Evolutionary conservation across 1,284 basidiomycete species (phyloP), one percentile per base, ranked within the genome.

Genomic region (Omphalotus olearius): DNA sequence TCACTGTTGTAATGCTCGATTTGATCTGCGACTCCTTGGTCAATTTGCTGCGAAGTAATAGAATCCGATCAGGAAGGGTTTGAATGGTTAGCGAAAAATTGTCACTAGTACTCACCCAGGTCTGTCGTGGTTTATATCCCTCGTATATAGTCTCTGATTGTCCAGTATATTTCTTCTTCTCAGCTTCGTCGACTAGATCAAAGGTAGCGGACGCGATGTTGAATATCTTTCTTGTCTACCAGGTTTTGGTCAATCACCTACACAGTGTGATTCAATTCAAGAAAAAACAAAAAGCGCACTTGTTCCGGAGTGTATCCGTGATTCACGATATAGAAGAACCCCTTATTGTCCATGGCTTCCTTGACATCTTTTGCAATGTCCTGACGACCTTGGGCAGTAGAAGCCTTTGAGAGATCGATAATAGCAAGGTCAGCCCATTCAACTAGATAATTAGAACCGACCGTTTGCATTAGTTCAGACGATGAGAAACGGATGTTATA

Each of bases 261-360:
- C 2, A 42, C 5, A 35, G 7, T 6, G 23, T 18, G 9, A 11
- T 18, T 13, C 17, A 45, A 4, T 26, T 13, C 10, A 23, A 17
- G 9, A 17, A 9, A 28, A 20, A 11, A 35, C 30, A 4, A 53
- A n/a, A n/a, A n/a, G n/a, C 61, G 40, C 52, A 72, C 82, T 68
- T 81, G 69, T 6, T 68, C 63, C 30, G 65, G 61, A 0, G 65
- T 68, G 45, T 76, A 75, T 4, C 82, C 81, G 56, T 85, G 82
- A 54, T 83, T 83, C 50, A 82, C 59, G 16, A 79, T 71, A 56
- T 80, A 85, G 66, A 84, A 80, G 62, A 84, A 88, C 6, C 80
- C 84, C 48, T 82, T 73, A 11, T 72, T 74, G 4, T 71, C 66
- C 69, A 88, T 75, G 0, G 85, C 85, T 51, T 82, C 70, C 35